Conservation (phyloP, 148 eudicot species). For the Vaccinium corymbosum region DNA sequence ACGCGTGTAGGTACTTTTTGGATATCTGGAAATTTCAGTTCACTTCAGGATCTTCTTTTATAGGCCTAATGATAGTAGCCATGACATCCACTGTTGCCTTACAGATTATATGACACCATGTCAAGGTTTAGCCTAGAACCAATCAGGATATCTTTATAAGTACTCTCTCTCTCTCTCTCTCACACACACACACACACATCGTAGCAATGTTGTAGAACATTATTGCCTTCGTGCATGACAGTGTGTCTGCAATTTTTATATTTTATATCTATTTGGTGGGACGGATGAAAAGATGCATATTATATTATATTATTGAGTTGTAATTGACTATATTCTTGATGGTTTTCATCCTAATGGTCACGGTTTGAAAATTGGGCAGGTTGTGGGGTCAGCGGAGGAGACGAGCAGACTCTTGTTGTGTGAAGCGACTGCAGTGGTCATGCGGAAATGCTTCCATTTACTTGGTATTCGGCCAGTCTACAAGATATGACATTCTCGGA, state of each 20-base stretch:
- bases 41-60: background rate
- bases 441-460: constrained; percentile 77
- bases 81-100: background rate
- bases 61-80: background rate
- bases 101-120: background rate
- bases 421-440: constrained; percentile 84
- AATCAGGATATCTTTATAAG: background rate
- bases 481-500: constrained; percentile 45
- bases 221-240: too few species aligned
- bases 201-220: background rate
- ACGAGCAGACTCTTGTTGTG: constrained; percentile 76
- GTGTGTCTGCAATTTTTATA: too few species aligned
- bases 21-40: background rate
- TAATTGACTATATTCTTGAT: background rate
- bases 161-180: background rate
- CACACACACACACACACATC: background rate
- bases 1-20: background rate
- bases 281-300: background rate
- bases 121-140: background rate
- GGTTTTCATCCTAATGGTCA: background rate
- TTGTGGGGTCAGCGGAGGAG: constrained; percentile 71
- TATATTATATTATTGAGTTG: background rate
- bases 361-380: constrained; percentile 35
- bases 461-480: constrained; percentile 82
- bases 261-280: background rate